A percentile compares a stretch with the other conserved stretches of the same genome.
Evolutionary conservation across 2,329 filamentous ascomycete species (phyloP).

Genomic region (Fusarium sp.): DNA sequence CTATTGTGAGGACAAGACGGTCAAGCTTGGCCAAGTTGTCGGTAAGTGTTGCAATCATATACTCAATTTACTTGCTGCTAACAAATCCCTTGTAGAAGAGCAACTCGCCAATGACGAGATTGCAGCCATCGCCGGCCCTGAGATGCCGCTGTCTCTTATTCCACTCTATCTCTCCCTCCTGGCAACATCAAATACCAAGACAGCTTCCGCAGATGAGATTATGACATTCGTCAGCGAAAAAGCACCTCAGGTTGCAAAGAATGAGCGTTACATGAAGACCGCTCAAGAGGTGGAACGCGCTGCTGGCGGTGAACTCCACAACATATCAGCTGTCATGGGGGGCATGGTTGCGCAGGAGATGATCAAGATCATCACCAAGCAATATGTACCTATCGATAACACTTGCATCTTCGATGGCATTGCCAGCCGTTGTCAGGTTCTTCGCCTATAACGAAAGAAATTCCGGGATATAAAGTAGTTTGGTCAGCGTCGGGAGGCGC

Average conservation of each 20-base stretch:
- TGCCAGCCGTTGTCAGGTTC: conserved; percentile 68
- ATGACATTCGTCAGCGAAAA: conserved; percentile 57
- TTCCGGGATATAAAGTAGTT: background rate
- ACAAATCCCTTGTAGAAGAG: conserved; percentile 53
- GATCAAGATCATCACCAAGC: conserved; percentile 85
- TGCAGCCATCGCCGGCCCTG: conserved; percentile 58
- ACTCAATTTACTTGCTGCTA: background rate
- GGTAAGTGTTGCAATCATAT: conserved; percentile 57
- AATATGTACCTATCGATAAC: conserved; percentile 78
- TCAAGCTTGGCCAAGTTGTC: conserved; percentile 63
- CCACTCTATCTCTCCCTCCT: conserved; percentile 76
- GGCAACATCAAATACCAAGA: conserved; percentile 60
- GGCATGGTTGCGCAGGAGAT: conserved; percentile 97
- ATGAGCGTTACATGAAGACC: conserved; percentile 63
- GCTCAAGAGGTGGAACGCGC: conserved; percentile 78
- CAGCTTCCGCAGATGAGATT: conserved; percentile 64
- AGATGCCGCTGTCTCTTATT: conserved; percentile 68
- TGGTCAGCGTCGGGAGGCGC: background rate
- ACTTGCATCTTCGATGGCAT: conserved; percentile 78
- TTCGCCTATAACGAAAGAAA: conserved; percentile 57
- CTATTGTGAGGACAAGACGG: conserved; percentile 56
- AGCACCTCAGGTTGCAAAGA: conserved; percentile 60
- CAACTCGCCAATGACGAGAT: conserved; percentile 66
- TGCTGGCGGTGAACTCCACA: conserved; percentile 88
- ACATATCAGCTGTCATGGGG: conserved; percentile 86